Conservation (phyloP, 768 basidiomycete species). For the Mrakia gelida region DNA sequence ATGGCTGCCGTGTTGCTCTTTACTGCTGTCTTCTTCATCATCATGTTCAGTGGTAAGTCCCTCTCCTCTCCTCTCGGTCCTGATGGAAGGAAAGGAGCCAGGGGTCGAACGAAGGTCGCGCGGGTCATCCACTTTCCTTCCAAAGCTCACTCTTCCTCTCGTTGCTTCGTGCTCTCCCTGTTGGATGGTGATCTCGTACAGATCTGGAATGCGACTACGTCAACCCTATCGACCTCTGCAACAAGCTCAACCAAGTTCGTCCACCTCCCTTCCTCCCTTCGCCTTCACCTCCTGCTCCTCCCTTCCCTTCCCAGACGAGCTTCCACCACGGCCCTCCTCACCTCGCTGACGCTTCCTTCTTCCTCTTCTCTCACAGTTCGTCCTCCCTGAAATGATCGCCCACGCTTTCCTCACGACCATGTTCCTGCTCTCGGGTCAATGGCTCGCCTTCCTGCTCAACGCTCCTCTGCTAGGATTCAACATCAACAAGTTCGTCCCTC, state of each 20-base stretch:
- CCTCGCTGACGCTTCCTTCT: neutral
- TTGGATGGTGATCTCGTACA: neutral
- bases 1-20: slow-evolving; percentile 92
- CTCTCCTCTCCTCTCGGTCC: no score
- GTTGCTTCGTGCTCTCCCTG: no score
- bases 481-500: slow-evolving; percentile 75
- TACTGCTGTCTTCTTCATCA: slow-evolving; percentile 99
- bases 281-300: neutral
- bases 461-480: slow-evolving; percentile 82
- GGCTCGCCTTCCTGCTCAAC: slow-evolving; percentile 87
- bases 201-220: slow-evolving; percentile 62
- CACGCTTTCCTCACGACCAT: slow-evolving; percentile 85
- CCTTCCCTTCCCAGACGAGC: neutral
- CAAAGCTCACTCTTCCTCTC: neutral
- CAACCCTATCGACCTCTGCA: slow-evolving; percentile 99
- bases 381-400: slow-evolving; percentile 90
- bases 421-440: slow-evolving; percentile 94
- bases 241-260: slow-evolving; percentile 90
- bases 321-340: neutral
- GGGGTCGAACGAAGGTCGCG: neutral
- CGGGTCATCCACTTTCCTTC: neutral
- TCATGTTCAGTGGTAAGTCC: slow-evolving; percentile 82
- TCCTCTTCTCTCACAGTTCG: slow-evolving; percentile 62
- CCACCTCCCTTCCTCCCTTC: neutral
- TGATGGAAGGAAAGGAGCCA: no score